Evolutionary conservation across 2,329 filamentous ascomycete genomes (phyloP).

Genomic region (Fusarium hostae): DNA sequence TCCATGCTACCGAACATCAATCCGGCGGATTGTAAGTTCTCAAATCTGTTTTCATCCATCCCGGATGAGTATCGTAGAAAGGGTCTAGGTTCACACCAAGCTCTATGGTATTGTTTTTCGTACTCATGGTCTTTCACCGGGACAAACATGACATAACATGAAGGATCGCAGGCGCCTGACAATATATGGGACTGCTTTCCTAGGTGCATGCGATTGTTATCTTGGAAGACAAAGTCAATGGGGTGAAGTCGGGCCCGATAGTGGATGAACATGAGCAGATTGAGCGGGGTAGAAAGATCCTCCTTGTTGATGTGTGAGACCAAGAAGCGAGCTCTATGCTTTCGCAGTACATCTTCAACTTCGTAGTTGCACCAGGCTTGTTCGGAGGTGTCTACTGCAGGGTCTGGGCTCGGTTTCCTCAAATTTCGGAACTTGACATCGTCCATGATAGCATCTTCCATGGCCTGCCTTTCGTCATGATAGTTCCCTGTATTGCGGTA

Average conservation of each 20-base stretch:
- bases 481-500: constrained; percentile 40
- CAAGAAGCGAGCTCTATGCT: constrained; percentile 33
- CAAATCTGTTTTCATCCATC: neutral
- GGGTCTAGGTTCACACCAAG: neutral
- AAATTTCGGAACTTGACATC: neutral
- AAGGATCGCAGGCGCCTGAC: constrained; percentile 19
- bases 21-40: neutral
- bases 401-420: neutral
- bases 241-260: constrained; percentile 26
- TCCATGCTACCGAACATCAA: constrained; percentile 20
- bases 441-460: neutral
- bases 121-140: neutral
- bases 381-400: neutral
- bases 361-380: constrained; percentile 11
- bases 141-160: constrained; percentile 1
- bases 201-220: constrained; percentile 33
- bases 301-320: constrained; percentile 38
- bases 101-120: neutral
- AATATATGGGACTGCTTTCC: constrained; percentile 30
- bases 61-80: neutral
- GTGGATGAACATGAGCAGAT: constrained; percentile 39
- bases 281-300: constrained; percentile 27
- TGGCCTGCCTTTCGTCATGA: neutral
- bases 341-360: constrained; percentile 14
- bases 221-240: constrained; percentile 12